Base-by-base conservation (phyloP, 768 basidiomycete species). In the Agaricus blazei region DNA sequence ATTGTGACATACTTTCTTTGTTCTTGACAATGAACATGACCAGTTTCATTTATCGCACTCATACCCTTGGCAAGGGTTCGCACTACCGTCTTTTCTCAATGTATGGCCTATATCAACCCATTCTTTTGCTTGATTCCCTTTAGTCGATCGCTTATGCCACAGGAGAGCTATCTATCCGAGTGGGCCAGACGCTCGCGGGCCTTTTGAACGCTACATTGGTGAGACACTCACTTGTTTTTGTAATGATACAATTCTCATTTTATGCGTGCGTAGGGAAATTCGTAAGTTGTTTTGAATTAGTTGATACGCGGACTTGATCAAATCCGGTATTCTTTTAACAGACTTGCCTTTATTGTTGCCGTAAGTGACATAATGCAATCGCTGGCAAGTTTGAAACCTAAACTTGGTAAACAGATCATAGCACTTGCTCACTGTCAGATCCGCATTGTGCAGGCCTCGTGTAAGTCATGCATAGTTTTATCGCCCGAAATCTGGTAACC, bases 121-220 rank as follows among this genome's bases (percentile, higher is more conserved):
- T 23, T 27, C 4, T 51, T 7, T 46, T 52, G 19, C 19, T 19
- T 19, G 19, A 19, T 51, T 7, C 44, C 51, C 37, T 53, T 12
- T 55, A 90, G 87, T 69, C 92, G 3, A 75, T 93, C 1, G 87
- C 85, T 1, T 93, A 91, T 64, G 90, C 90, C 1, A 94, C 92
- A 0, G 92, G 94, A 57, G 89, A 94, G 59, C 61, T 94, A 14
- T 88, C 92, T 3, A 63, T 91, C 52, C 83, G 90, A 29, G 84
- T 93, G 2, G 92, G 91, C 1, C 86, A 90, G 67, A 90, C 90
- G 1, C 70, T 92, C 9, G 90, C 90, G 2, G 91, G 91, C 38
- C 77, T 94, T 2, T 66, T 94, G 53, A 94, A 93, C 69, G 92
- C 92, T 23, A 94, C 91, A 12, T 72, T 91, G 60, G 87, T 90